Conservation (phyloP, 176 grass and related monocot genomes). For the Raddia distichophylla region DNA sequence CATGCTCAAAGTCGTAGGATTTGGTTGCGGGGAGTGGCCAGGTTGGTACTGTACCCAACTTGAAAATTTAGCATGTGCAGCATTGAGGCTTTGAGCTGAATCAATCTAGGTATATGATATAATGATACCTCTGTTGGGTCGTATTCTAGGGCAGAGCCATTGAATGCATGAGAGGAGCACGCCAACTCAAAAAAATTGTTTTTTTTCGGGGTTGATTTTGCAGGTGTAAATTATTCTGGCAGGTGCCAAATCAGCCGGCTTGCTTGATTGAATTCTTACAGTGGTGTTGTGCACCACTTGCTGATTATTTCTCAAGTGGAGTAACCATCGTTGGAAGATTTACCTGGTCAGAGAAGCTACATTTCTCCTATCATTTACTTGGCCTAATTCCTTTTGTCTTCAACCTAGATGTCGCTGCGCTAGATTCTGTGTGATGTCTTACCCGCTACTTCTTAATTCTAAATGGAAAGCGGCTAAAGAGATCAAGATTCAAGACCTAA, state of each 20-base stretch:
- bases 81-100: constrained; percentile 1
- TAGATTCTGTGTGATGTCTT: not conserved
- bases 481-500: constrained; percentile 30
- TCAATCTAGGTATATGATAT: not conserved
- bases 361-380: constrained; percentile 1
- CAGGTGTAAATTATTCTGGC: not conserved
- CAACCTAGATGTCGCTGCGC: constrained; percentile 18
- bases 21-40: constrained; percentile 16
- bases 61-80: constrained; percentile 10
- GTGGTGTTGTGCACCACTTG: not conserved
- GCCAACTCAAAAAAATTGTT: constrained; percentile 2
- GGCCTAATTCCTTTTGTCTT: not conserved
- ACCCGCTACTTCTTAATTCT: not conserved
- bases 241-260: not conserved
- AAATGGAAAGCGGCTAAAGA: not conserved
- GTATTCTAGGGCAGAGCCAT: not conserved
- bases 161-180: constrained; percentile 10
- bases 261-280: constrained; percentile 18
- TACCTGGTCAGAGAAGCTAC: not conserved
- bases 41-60: not conserved
- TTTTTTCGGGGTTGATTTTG: not conserved
- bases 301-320: constrained; percentile 3
- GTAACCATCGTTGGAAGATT: not conserved
- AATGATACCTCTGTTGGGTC: no score
- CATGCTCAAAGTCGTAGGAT: constrained; percentile 23